A percentile compares a stretch with the other conserved stretches of the same genome.
These are phyloP conservation scores for Amphirosellinia nigrospora DNA, from an alignment of 495 filamentous ascomycete species.

Conservation along the genomic window DNA sequence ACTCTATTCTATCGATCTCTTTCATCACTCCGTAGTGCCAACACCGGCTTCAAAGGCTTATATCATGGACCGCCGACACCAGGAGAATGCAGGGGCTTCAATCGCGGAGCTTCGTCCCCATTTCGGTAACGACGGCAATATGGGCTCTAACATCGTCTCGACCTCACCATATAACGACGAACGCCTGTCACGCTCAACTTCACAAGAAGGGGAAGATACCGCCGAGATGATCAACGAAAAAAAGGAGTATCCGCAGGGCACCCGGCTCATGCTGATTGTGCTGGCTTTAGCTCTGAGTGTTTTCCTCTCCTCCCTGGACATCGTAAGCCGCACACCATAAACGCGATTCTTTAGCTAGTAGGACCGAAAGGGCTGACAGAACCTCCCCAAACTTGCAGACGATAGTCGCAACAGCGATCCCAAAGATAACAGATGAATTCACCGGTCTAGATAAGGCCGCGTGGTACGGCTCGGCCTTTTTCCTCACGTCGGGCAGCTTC, in stretches of 20 bases:
- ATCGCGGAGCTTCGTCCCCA: no score
- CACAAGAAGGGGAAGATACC: background rate
- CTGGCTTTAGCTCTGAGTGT: background rate
- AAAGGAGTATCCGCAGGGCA: background rate
- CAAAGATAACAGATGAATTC: conserved; percentile 52
- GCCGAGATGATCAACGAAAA: background rate
- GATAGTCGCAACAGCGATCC: conserved; percentile 51
- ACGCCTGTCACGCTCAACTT: background rate
- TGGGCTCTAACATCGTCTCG: background rate
- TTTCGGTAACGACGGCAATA: background rate
- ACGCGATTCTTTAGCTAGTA: no score
- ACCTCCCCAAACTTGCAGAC: no score
- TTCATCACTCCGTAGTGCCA: no score
- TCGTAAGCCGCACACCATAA: no score
- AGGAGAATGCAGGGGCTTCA: no score
- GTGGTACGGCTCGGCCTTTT: conserved; percentile 48
- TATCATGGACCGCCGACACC: no score
- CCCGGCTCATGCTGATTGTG: background rate
- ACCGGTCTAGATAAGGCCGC: conserved; percentile 45
- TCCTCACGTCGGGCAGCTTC: conserved; percentile 31
- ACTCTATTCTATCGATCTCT: no score
- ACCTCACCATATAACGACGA: background rate
- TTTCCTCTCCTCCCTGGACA: background rate
- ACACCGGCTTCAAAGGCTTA: no score
- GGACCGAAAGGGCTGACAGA: no score